Conservation (phyloP, 495 filamentous ascomycete species). For the Aspergillus coremiiformis region DNA sequence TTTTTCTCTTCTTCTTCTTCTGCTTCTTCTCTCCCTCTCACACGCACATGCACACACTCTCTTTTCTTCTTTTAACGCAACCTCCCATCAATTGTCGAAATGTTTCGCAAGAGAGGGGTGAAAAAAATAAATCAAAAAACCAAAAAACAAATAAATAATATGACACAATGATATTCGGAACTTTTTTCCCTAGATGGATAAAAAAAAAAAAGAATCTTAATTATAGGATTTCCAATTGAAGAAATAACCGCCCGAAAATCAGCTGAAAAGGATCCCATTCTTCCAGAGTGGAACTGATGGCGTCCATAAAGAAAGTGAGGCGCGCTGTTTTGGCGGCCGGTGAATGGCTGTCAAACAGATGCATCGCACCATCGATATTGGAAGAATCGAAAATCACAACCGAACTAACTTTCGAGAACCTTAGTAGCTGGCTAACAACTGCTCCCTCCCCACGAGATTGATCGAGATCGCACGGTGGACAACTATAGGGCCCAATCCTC, state of each 20-base stretch:
- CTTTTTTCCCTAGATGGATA: background rate
- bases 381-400: background rate
- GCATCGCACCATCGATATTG: background rate
- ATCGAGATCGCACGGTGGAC: background rate
- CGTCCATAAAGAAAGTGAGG: conserved; percentile 18
- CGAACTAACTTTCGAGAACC: background rate
- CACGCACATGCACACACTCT: no score
- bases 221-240: background rate
- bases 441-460: background rate
- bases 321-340: conserved; percentile 18
- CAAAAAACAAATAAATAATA: background rate
- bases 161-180: background rate
- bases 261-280: background rate
- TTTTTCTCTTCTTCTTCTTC: background rate
- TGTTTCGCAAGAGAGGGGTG: no score
- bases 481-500: background rate
- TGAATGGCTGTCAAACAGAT: conserved; percentile 12
- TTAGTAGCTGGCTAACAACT: background rate
- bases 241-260: background rate
- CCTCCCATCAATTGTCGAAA: no score
- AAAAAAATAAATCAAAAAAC: no score
- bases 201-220: no score
- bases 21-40: no score
- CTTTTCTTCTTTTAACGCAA: no score
- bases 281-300: conserved; percentile 1